phyloP scores from a whole-genome alignment of 2,329 filamentous ascomycete species.

The Fusarium abutilonis region DNA sequence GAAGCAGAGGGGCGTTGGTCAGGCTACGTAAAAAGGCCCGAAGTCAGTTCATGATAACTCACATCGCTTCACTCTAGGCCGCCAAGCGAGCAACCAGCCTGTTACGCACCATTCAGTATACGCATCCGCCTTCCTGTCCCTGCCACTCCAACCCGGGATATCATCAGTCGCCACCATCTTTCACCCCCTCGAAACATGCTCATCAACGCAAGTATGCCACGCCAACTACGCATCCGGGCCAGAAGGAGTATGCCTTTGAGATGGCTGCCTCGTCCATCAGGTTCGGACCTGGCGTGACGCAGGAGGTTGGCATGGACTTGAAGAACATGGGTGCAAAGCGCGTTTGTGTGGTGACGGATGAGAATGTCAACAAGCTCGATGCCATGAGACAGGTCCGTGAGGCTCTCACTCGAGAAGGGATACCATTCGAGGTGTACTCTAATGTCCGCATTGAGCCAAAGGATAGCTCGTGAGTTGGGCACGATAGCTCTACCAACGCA shows the following conservation, averaged over 20 bases:
- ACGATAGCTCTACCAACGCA: neutral
- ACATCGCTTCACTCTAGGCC: slow-evolving; percentile 53
- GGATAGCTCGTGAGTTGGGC: slow-evolving; percentile 76
- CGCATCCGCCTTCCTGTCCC: slow-evolving; percentile 86
- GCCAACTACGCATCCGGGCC: slow-evolving; percentile 66
- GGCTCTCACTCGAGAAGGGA: slow-evolving; percentile 78
- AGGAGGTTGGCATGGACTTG: slow-evolving; percentile 98
- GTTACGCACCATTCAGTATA: slow-evolving; percentile 89
- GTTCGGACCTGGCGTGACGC: slow-evolving; percentile 91
- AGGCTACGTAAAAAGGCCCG: neutral
- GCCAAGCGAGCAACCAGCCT: slow-evolving; percentile 74
- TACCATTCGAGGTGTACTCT: slow-evolving; percentile 84
- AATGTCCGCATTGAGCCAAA: slow-evolving; percentile 90
- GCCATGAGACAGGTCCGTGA: slow-evolving; percentile 92
- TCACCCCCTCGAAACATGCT: slow-evolving; percentile 59
- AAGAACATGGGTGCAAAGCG: slow-evolving; percentile 87
- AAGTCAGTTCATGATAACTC: slow-evolving; percentile 3
- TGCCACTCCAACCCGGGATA: slow-evolving; percentile 91
- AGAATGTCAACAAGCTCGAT: slow-evolving; percentile 80
- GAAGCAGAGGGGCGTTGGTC: neutral
- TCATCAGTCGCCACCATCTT: slow-evolving; percentile 70
- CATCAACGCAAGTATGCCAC: slow-evolving; percentile 71
- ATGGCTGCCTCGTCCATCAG: slow-evolving; percentile 96
- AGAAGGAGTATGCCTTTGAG: slow-evolving; percentile 98
- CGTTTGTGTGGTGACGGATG: slow-evolving; percentile 92